Percentiles rank a stretch among this genome's conserved stretches.
Evolutionary conservation across 768 basidiomycete species (phyloP).

Genomic region (Pleurotus salmoneostramineus): DNA sequence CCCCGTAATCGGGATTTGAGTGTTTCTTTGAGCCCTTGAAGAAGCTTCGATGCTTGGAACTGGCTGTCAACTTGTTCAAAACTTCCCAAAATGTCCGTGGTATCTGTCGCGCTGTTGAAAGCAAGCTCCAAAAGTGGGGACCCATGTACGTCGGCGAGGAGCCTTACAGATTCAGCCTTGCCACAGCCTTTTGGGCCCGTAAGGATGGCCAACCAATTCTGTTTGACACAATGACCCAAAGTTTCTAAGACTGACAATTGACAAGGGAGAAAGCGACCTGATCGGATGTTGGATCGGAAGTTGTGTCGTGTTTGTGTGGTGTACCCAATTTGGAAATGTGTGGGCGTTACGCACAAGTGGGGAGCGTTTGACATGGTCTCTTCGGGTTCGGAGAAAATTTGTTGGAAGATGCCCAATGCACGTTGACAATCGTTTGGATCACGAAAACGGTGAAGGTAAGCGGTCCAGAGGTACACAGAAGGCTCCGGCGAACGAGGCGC

Average conservation of each 20-base stretch:
- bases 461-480: conserved; percentile 55
- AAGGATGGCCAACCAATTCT: conserved; percentile 87
- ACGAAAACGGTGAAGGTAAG: conserved; percentile 89
- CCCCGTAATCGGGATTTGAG: not conserved
- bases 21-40: not conserved
- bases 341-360: conserved; percentile 39
- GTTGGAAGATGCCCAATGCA: conserved; percentile 51
- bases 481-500: conserved; percentile 40
- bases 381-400: conserved; percentile 35
- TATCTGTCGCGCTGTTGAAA: conserved; percentile 85
- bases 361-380: conserved; percentile 23
- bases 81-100: conserved; percentile 90
- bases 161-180: conserved; percentile 73
- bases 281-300: conserved; percentile 28
- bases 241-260: conserved; percentile 72
- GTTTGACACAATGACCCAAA: conserved; percentile 64
- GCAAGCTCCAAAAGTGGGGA: conserved; percentile 65
- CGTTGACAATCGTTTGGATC: conserved; percentile 56
- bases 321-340: conserved; percentile 64
- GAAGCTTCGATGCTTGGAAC: not conserved
- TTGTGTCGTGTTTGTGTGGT: conserved; percentile 37
- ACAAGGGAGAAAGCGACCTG: conserved; percentile 51
- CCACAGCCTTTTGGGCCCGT: conserved; percentile 72
- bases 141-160: conserved; percentile 70
- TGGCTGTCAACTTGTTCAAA: conserved; percentile 84